Evolutionary conservation across 2,329 filamentous ascomycete species (phyloP).

Genomic region (Colletotrichum godetiae): DNA sequence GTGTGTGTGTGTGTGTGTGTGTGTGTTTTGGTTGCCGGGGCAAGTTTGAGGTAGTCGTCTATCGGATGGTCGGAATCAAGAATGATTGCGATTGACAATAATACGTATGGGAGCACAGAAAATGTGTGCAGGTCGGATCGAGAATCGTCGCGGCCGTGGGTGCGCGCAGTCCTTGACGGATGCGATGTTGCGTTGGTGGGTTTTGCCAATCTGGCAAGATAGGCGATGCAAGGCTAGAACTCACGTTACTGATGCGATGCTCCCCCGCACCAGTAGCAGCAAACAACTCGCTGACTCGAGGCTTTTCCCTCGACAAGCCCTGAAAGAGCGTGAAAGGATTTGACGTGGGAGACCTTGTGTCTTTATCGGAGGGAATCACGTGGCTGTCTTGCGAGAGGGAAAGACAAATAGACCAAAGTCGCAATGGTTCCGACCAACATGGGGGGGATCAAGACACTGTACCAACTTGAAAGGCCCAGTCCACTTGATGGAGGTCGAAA

Average conservation of each 20-base stretch:
- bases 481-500: slow-evolving; percentile 31
- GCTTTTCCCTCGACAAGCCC: background rate
- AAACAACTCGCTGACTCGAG: background rate
- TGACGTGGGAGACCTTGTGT: background rate
- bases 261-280: slow-evolving; percentile 19
- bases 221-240: slow-evolving; percentile 27
- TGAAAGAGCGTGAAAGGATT: background rate
- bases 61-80: background rate
- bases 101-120: background rate
- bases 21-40: slow-evolving; percentile 6
- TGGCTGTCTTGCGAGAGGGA: slow-evolving; percentile 8
- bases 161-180: slow-evolving; percentile 7
- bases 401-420: background rate
- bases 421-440: background rate
- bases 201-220: slow-evolving; percentile 34
- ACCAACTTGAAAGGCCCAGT: background rate
- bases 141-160: background rate
- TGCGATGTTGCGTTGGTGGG: slow-evolving; percentile 22
- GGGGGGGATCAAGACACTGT: slow-evolving; percentile 22
- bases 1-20: background rate
- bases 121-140: background rate
- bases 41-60: background rate
- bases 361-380: background rate
- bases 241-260: background rate
- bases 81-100: background rate